Base-by-base conservation (phyloP, 2,329 filamentous ascomycete species). In the Botrytis hyacinthi region DNA sequence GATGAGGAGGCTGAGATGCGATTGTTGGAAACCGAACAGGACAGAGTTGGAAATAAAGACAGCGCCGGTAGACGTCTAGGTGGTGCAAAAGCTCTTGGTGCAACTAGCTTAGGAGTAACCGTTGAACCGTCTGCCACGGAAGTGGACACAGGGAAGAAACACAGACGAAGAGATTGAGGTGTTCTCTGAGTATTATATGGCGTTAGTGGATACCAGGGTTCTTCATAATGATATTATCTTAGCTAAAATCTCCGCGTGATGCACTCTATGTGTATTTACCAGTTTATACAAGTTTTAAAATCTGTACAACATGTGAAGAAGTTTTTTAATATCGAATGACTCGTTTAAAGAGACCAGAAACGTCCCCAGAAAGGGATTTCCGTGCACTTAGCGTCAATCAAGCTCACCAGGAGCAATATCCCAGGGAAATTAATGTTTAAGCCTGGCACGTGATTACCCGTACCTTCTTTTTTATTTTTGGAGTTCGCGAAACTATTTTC, bases 1-100 rank as follows among this genome's bases (percentile, higher is more conserved):
- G 86, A 87, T 65, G 87, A 87, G 61, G 87, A 89, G 32, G 91
- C 90, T 37, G 94, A 97, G 83, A 84, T 83, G 76, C 83, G 84
- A 40, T 83, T 92, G 44, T 83, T 88, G 65, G 84, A 86, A 14
- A 84, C 88, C 74, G 89, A 91, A 80, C 83, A 82, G 78, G 82
- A 84, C 73, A 80, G 82, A 77, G 79, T 81, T 76, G 51, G 74
- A 77, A 78, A 80, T 76, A 73, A 83, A 82, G 78, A 82, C 81
- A 70, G 81, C 85, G 73, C 86, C 85, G 51, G 87, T 46, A 75
- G 77, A 70, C 76, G 79, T 32, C 63, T 80, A 32, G 80, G 80
- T 68, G 80, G 80, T 2, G 74, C 75, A 54, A 78, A 73, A 48
- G 78, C 77, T 46, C 72, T 80, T 71, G 80, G 80, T 57, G 79